Conservation (phyloP, 495 filamentous ascomycete genomes). For the Acidiella bohemica region DNA sequence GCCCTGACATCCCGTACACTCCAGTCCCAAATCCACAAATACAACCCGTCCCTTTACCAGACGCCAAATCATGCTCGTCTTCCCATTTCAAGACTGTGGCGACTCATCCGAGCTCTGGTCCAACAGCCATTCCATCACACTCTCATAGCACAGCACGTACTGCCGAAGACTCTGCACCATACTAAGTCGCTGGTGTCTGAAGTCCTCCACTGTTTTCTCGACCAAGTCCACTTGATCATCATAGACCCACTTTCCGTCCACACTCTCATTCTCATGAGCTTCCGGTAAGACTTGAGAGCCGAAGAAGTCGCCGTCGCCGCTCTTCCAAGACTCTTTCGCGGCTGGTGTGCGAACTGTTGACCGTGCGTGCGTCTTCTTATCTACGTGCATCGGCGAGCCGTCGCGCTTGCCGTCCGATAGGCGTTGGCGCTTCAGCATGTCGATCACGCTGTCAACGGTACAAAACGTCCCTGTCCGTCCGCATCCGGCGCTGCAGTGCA, state of each 20-base stretch:
- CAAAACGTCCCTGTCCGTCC: conserved; percentile 94
- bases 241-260: conserved; percentile 37
- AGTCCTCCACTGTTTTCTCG: conserved; percentile 74
- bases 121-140: conserved; percentile 74
- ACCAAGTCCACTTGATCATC: conserved; percentile 61
- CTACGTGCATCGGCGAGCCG: conserved; percentile 32
- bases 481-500: conserved; percentile 93
- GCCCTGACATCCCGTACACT: too few relatives aligned
- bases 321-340: neutral
- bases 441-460: conserved; percentile 85
- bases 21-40: neutral
- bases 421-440: conserved; percentile 77
- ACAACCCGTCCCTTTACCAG: neutral
- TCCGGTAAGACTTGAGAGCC: neutral
- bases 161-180: conserved; percentile 96
- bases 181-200: conserved; percentile 72
- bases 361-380: conserved; percentile 26
- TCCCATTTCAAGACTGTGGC: too few relatives aligned
- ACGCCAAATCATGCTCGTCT: too few relatives aligned
- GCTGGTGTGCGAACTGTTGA: neutral
- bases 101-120: conserved; percentile 25
- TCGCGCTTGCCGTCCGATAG: conserved; percentile 12
- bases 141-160: conserved; percentile 94
- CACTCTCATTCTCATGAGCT: conserved; percentile 1
- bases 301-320: conserved; percentile 14